Evolutionary conservation across 108 stramenopile species (phyloP).

Genomic region (Cyclostephanos tholiformis): DNA sequence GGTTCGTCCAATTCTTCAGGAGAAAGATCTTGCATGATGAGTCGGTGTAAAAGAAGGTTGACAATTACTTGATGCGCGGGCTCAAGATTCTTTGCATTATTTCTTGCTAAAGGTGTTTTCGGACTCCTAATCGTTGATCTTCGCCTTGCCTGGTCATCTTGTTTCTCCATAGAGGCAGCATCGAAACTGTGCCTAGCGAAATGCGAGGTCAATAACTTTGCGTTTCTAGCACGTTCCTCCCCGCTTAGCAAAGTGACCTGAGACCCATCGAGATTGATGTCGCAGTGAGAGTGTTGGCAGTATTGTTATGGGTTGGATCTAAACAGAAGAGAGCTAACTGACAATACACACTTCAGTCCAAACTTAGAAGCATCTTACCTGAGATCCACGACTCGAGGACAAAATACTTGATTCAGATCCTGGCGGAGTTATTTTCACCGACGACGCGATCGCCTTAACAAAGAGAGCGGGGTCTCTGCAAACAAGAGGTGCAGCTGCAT

Average conservation of each 20-base stretch:
- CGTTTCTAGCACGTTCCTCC: constrained; percentile 53
- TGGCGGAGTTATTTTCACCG: constrained; percentile 49
- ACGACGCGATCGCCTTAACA: constrained; percentile 66
- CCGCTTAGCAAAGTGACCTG: constrained; percentile 50
- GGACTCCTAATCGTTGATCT: constrained; percentile 23
- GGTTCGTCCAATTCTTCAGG: constrained; percentile 11
- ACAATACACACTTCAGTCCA: too few species aligned
- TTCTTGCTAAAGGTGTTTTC: constrained; percentile 41
- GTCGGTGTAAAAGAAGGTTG: constrained; percentile 55
- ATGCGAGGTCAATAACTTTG: constrained; percentile 48
- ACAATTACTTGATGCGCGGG: constrained; percentile 60
- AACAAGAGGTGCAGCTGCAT: constrained; percentile 64
- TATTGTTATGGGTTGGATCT: neutral
- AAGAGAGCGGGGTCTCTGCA: constrained; percentile 76
- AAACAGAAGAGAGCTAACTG: too few species aligned
- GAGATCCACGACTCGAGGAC: constrained; percentile 12
- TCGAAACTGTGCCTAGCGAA: neutral
- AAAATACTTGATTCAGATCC: constrained; percentile 33
- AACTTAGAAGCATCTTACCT: neutral
- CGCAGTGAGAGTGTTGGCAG: neutral
- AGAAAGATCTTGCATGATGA: constrained; percentile 23
- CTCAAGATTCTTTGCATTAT: constrained; percentile 32
- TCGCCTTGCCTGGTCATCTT: constrained; percentile 42
- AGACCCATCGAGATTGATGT: constrained; percentile 2
- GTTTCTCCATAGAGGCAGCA: constrained; percentile 27